Conservation (phyloP, 352 stramenopile genomes). For the Globisporangium acanthophoron region DNA sequence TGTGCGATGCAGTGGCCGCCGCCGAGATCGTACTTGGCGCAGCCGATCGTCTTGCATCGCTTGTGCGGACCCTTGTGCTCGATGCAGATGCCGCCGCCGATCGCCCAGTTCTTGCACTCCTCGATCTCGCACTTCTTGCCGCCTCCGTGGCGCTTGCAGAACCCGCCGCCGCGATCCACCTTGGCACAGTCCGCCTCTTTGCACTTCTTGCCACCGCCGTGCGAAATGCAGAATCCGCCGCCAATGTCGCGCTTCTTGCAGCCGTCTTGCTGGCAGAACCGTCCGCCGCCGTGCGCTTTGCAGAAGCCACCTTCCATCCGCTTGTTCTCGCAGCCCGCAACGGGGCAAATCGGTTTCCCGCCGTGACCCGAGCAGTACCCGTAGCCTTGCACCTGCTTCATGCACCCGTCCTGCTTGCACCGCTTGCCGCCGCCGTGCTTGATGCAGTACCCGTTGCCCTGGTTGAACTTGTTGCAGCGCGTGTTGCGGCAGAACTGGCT, state of each 20-base stretch:
- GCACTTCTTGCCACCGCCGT: constrained; percentile 86
- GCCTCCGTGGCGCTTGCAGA: constrained; percentile 80
- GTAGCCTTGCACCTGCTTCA: constrained; percentile 81
- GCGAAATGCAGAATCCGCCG: constrained; percentile 78
- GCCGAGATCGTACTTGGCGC: constrained; percentile 76
- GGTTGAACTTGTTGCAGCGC: constrained; percentile 82
- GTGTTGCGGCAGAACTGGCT: constrained; percentile 81
- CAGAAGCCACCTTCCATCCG: constrained; percentile 84
- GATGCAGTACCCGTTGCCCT: constrained; percentile 83
- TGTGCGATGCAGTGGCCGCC: constrained; percentile 84
- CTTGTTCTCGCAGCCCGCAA: constrained; percentile 78
- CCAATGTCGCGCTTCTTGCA: constrained; percentile 86
- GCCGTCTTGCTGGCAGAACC: constrained; percentile 63
- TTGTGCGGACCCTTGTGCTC: constrained; percentile 77
- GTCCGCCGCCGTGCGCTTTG: constrained; percentile 77
- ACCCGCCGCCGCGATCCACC: constrained; percentile 74
- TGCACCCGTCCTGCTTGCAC: constrained; percentile 71
- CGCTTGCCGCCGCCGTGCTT: constrained; percentile 82
- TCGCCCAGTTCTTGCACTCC: constrained; percentile 76
- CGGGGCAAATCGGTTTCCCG: constrained; percentile 68
- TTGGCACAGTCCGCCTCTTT: constrained; percentile 60
- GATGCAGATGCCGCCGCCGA: constrained; percentile 66
- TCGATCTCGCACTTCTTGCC: constrained; percentile 80
- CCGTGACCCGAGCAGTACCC: constrained; percentile 82
- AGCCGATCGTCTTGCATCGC: constrained; percentile 72